Conservation (phyloP, 2,329 filamentous ascomycete genomes). For the Neurospora sp. region DNA sequence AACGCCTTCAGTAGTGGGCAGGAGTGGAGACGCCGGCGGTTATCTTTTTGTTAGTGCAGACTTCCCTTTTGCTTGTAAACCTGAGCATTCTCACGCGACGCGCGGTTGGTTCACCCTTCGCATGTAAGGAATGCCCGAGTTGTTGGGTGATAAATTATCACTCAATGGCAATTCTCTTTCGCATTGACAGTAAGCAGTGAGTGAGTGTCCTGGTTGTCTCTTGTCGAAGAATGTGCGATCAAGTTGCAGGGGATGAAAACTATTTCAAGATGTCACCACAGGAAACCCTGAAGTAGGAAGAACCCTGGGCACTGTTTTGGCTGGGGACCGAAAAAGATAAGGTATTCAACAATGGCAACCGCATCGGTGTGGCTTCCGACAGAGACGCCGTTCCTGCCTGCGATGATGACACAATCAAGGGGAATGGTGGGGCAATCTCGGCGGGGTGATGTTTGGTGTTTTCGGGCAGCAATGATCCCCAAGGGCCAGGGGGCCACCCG, state of each 20-base stretch:
- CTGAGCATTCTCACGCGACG: not conserved
- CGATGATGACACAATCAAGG: conserved; percentile 5
- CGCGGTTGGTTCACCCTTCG: not conserved
- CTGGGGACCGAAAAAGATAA: not conserved
- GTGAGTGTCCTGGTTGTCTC: not conserved
- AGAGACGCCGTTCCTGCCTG: not conserved
- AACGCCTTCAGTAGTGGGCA: not conserved
- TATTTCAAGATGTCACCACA: not conserved
- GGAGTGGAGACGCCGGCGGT: not conserved
- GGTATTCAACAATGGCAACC: not conserved
- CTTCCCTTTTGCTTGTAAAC: not conserved
- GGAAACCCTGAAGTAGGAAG: not conserved
- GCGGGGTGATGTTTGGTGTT: not conserved
- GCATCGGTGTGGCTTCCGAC: not conserved
- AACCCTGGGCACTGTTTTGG: not conserved
- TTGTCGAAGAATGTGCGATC: not conserved
- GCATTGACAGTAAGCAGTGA: not conserved
- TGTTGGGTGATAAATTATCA: not conserved
- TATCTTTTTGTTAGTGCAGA: not conserved
- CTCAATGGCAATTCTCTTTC: not conserved
- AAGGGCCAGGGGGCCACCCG: not conserved
- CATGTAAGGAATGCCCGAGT: not conserved
- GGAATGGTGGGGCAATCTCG: conserved; percentile 6
- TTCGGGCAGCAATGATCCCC: not conserved
- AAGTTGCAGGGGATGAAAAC: not conserved